These are phyloP conservation scores for Podaxis rugospora DNA, from an alignment of 768 basidiomycete genomes.

Conservation along the genomic window DNA sequence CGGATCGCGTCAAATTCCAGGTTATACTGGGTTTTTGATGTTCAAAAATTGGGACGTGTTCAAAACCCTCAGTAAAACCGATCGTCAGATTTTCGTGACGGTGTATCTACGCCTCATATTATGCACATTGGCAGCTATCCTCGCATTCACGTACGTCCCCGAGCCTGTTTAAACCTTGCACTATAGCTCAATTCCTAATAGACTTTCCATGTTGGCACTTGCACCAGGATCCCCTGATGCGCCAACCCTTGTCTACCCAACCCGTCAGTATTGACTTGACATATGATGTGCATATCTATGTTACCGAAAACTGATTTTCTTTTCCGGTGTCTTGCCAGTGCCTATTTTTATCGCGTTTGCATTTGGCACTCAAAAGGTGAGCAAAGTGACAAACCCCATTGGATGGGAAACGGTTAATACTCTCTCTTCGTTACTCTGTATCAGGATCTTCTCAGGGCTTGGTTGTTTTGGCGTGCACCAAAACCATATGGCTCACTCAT, in stretches of 20 bases:
- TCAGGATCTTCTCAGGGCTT: slow-evolving; percentile 5
- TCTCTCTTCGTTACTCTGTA: no score
- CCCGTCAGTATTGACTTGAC: not conserved
- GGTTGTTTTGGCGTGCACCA: slow-evolving; percentile 4
- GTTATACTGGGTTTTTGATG: slow-evolving; percentile 4
- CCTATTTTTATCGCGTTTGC: slow-evolving; percentile 10
- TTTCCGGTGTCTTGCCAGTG: not conserved
- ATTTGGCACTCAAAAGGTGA: slow-evolving; percentile 10
- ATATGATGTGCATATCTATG: not conserved
- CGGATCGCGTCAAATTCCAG: not conserved
- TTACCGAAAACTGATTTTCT: not conserved
- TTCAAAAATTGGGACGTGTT: not conserved
- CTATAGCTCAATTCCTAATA: not conserved
- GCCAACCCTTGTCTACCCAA: not conserved
- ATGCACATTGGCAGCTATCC: not conserved
- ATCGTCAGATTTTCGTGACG: slow-evolving; percentile 3
- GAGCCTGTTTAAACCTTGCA: not conserved
- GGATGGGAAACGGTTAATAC: not conserved
- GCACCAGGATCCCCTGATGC: not conserved
- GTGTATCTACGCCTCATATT: slow-evolving; percentile 1
- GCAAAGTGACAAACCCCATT: not conserved
- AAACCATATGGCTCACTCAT: not conserved
- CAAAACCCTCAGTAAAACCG: not conserved
- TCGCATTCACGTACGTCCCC: not conserved
- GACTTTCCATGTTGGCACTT: not conserved